Conservation (phyloP, 441 rosid genomes). For the Manihot esculenta region DNA sequence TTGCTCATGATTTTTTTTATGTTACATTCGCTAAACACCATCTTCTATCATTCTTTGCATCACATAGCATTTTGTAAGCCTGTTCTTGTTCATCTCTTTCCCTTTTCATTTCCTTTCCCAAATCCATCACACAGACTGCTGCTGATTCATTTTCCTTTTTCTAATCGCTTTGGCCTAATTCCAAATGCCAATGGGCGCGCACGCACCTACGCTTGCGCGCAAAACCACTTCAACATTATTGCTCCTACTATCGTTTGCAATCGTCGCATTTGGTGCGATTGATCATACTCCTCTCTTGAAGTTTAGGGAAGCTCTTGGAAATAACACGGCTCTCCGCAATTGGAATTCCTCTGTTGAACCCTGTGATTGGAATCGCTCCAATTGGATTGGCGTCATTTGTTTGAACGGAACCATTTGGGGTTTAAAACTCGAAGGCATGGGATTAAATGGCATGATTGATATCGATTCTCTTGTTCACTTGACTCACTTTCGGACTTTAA, state of each 20-base stretch:
- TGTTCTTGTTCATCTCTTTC: background rate
- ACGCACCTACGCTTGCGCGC: constrained; percentile 57
- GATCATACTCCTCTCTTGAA: constrained; percentile 52
- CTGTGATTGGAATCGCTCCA: constrained; percentile 38
- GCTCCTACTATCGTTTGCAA: constrained; percentile 13
- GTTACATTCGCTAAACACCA: no score
- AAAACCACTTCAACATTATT: constrained; percentile 20
- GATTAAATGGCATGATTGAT: constrained; percentile 50
- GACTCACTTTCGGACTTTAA: constrained; percentile 51
- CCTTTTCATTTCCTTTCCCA: no score
- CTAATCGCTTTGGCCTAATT: background rate
- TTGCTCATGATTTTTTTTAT: background rate
- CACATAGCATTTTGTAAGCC: background rate
- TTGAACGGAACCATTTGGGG: constrained; percentile 49
- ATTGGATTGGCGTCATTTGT: constrained; percentile 76
- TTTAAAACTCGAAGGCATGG: constrained; percentile 67
- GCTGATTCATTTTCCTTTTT: background rate
- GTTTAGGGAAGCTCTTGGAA: constrained; percentile 50
- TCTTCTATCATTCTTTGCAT: background rate
- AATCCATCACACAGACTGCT: no score
- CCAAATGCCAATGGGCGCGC: constrained; percentile 57
- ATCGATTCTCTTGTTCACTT: constrained; percentile 48
- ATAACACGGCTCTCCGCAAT: constrained; percentile 33
- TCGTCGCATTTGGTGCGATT: constrained; percentile 22
- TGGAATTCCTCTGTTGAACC: constrained; percentile 56